phyloP scores from a whole-genome alignment of 1,284 basidiomycete species.

The Ceratobasidium papillatum region DNA sequence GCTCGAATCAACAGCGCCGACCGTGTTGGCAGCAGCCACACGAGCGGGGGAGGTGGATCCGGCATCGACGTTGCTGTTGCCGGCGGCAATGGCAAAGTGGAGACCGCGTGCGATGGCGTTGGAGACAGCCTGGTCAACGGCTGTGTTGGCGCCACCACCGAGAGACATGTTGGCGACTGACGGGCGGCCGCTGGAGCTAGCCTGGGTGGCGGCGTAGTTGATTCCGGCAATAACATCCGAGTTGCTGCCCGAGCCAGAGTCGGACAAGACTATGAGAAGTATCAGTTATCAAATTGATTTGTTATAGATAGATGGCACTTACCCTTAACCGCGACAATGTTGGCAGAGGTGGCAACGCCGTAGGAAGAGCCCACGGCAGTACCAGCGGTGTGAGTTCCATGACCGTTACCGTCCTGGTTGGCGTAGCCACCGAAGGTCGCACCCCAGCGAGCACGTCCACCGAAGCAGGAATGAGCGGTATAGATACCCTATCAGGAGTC shows the following conservation, averaged over 20 bases:
- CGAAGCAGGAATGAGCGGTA: constrained; percentile 10
- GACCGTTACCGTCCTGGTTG: background rate
- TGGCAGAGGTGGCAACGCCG: constrained; percentile 95
- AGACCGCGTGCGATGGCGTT: constrained; percentile 81
- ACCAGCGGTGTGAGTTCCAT: constrained; percentile 49
- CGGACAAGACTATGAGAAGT: constrained; percentile 73
- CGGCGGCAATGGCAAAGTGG: constrained; percentile 95
- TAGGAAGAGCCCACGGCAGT: constrained; percentile 67
- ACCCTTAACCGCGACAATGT: constrained; percentile 91
- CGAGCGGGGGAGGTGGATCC: constrained; percentile 56
- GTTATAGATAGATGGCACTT: too few species aligned
- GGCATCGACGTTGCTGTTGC: constrained; percentile 68
- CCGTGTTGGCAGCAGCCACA: constrained; percentile 82
- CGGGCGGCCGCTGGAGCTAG: constrained; percentile 18
- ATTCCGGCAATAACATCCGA: constrained; percentile 90
- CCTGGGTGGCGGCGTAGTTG: constrained; percentile 78
- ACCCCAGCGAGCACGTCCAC: constrained; percentile 3
- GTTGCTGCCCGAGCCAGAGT: constrained; percentile 95
- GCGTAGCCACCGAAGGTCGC: constrained; percentile 5
- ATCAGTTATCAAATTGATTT: background rate
- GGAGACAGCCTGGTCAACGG: constrained; percentile 41
- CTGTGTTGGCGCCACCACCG: constrained; percentile 28
- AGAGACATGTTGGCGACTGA: constrained; percentile 43
- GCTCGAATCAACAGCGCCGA: constrained; percentile 81
- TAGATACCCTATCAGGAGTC: background rate